Evolutionary conservation across 768 basidiomycete genomes (phyloP), one percentile per base, ranked within the genome.

Genomic region (Coprinellus aureogranulatus): DNA sequence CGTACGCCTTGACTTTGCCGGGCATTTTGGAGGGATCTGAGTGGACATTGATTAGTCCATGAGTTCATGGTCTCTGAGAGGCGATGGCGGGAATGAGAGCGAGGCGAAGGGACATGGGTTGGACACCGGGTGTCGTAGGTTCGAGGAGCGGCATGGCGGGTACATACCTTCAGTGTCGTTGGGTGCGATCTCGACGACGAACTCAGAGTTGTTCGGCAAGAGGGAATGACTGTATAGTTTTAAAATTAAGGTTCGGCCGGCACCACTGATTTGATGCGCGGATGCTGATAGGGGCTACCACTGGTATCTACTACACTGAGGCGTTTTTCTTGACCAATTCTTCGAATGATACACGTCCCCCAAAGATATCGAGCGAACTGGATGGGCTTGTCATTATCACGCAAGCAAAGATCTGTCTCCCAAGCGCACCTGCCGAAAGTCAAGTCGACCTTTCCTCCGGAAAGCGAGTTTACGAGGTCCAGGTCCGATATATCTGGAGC

Each of bases 1-100:
- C 92, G 81, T 94, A 92, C 70, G 93, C 91, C 83, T 93, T 93
- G 81, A 94, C 90, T 84, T 94, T 93, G 68, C 85, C 85, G 78
- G 90, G 85, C 89, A 92, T 92, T 71, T 77, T 85, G 76, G 66
- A 67, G 64, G 72, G 67, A 70, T 72, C 68, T 74, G 52, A 16
- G 50, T 56, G 54, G 64, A 59, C 39, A 56, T 30, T 44, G n/a
- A 41, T 56, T 58, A 47, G 37, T 54, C 28, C 12, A 57, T 56
- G n/a, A 26, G 28, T 52, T 49, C 49, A 44, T 51, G 30, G 45
- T 54, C 54, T 31, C 50, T 9, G 22, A 52, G 54, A 40, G 50
- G 44, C 45, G 37, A n/a, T 16, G 14, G 50, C 46, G 37, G 10
- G 22, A 52, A 52, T 27, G 37, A n/a, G 14, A 25, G 20, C 10